Evolutionary conservation across 2,329 filamentous ascomycete species (phyloP).

Genomic region (Trichoderma sp.): DNA sequence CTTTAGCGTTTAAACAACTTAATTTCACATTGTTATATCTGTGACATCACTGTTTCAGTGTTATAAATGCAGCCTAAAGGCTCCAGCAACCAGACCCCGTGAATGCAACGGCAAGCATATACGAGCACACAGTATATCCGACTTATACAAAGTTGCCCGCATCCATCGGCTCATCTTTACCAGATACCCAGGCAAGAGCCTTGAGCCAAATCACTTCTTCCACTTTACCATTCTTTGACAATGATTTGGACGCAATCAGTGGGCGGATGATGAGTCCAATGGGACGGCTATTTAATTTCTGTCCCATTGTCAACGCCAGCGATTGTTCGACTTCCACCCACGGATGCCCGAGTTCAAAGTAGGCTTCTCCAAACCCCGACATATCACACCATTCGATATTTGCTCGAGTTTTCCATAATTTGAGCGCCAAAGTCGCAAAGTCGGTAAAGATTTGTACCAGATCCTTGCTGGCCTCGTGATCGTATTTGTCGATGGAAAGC

Average conservation of each 20-base stretch:
- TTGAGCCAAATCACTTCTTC: not conserved
- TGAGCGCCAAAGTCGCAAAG: not conserved
- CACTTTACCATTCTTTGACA: not conserved
- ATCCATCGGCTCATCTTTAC: not conserved
- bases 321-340: not conserved
- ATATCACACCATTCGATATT: not conserved
- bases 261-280: not conserved
- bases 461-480: not conserved
- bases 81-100: too few relatives aligned
- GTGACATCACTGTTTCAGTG: not conserved
- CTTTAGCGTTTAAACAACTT: fast-evolving
- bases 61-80: not conserved
- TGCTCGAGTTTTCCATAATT: not conserved
- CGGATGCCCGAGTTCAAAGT: not conserved
- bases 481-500: not conserved
- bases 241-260: not conserved
- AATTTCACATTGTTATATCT: fast-evolving
- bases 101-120: not conserved
- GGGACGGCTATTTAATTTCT: not conserved
- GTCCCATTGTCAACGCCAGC: not conserved
- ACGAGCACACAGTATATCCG: too few relatives aligned
- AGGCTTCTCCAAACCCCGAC: fast-evolving
- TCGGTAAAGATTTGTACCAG: not conserved
- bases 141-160: not conserved
- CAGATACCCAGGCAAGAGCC: not conserved